Evolutionary conservation across 768 basidiomycete species (phyloP).

Genomic region (Mycena polygramma): DNA sequence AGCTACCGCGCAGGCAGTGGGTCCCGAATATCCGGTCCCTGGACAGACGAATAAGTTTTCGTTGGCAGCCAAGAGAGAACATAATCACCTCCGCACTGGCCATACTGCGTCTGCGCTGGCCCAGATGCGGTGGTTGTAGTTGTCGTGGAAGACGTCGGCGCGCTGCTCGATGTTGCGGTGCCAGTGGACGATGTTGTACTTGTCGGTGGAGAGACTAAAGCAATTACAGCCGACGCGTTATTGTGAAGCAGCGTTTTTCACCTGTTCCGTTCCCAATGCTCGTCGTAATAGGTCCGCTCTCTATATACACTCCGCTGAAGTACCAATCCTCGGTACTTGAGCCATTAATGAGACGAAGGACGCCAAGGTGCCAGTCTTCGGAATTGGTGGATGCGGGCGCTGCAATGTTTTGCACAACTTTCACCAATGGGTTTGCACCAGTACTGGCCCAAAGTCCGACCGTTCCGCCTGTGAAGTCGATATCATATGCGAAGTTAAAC

Average conservation of each 20-base stretch:
- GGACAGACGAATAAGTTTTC: background rate
- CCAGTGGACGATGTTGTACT: slow-evolving; percentile 38
- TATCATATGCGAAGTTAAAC: slow-evolving; percentile 77
- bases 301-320: slow-evolving; percentile 72
- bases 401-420: slow-evolving; percentile 62
- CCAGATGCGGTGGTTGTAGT: slow-evolving; percentile 49
- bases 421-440: slow-evolving; percentile 59
- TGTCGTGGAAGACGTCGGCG: slow-evolving; percentile 45
- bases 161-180: slow-evolving; percentile 40
- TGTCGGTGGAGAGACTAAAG: slow-evolving; percentile 21
- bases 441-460: slow-evolving; percentile 73
- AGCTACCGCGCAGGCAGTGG: slow-evolving; percentile 55
- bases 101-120: slow-evolving; percentile 58
- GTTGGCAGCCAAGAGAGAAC: background rate
- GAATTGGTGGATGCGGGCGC: slow-evolving; percentile 70
- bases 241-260: background rate
- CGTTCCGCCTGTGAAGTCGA: slow-evolving; percentile 65
- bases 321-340: slow-evolving; percentile 65
- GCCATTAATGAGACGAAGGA: slow-evolving; percentile 65
- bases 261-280: slow-evolving; percentile 52
- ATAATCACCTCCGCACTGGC: slow-evolving; percentile 64
- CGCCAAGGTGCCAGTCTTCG: slow-evolving; percentile 72
- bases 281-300: slow-evolving; percentile 69
- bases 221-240: background rate
- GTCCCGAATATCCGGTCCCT: slow-evolving; percentile 62